Percentiles rank a stretch among this genome's conserved stretches.
phyloP scores from a whole-genome alignment of 75 land plant species.

The Cupressus sempervirens region DNA sequence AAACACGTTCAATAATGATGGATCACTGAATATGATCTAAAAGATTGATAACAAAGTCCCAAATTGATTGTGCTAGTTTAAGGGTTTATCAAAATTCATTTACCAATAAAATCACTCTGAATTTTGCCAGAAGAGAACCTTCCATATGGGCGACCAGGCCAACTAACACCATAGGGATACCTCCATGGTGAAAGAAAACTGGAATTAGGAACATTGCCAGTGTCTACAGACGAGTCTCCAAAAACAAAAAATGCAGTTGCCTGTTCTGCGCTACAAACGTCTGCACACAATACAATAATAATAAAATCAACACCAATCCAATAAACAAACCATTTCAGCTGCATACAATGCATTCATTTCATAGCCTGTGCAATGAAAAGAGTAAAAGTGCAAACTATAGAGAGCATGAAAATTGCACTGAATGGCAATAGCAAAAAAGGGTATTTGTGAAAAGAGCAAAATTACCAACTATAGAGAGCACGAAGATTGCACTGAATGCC shows the following conservation, averaged over 20 bases:
- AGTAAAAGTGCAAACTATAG: background rate
- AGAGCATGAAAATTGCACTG: background rate
- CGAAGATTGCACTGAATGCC: too few species aligned
- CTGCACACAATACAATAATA: background rate
- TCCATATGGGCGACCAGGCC: constrained; percentile 29
- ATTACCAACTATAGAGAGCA: background rate
- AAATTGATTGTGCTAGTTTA: background rate
- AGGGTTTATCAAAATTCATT: background rate
- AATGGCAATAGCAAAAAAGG: too few species aligned
- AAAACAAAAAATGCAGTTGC: constrained; percentile 24
- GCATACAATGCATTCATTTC: background rate
- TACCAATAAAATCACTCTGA: constrained; percentile 29
- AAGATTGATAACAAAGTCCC: too few species aligned
- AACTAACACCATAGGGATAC: constrained; percentile 28
- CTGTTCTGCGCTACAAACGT: background rate
- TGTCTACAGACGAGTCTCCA: constrained; percentile 37
- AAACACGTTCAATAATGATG: too few species aligned
- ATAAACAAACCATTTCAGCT: background rate
- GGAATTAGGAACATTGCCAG: constrained; percentile 16
- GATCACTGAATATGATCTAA: too few species aligned
- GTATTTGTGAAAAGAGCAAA: too few species aligned
- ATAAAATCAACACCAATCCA: background rate
- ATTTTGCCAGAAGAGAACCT: constrained; percentile 23
- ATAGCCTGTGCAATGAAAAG: too few species aligned
- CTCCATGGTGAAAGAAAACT: constrained; percentile 10